Conservation (phyloP, 306 rosid genomes). For the Begonia masoniana region DNA sequence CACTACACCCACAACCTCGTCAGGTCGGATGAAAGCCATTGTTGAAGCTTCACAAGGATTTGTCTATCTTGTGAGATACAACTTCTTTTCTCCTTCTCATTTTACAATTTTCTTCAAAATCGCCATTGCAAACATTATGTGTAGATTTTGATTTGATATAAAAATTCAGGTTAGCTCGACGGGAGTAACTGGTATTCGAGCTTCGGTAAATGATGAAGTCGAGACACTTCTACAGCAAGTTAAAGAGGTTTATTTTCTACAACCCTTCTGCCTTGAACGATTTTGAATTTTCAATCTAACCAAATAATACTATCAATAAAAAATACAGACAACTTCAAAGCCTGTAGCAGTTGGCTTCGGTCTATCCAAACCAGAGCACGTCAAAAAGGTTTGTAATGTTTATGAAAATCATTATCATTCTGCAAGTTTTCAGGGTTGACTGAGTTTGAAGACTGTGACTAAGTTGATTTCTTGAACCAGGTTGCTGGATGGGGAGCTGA, state of each 20-base stretch:
- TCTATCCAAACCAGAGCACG: constrained; percentile 81
- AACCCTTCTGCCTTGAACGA: background rate
- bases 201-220: constrained; percentile 55
- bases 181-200: constrained; percentile 87
- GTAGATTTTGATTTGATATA: constrained; percentile 1
- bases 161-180: constrained; percentile 64
- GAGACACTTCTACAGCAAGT: constrained; percentile 47
- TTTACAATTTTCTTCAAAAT: background rate
- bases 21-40: constrained; percentile 61
- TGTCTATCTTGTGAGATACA: constrained; percentile 55
- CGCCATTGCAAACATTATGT: background rate
- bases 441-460: too few species aligned
- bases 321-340: constrained; percentile 49
- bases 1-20: constrained; percentile 88
- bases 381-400: constrained; percentile 35
- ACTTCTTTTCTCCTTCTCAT: constrained; percentile 4
- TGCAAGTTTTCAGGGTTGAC: too few species aligned
- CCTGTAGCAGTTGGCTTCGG: constrained; percentile 97
- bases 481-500: constrained; percentile 90
- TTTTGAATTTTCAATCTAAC: too few species aligned
- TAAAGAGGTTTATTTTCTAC: constrained; percentile 51
- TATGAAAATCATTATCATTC: too few species aligned
- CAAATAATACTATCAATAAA: background rate
- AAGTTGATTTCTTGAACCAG: constrained; percentile 4
- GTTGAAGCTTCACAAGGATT: constrained; percentile 81